These are phyloP conservation scores for Garcia nutans DNA, from an alignment of 345 rosid species.

Conservation along the genomic window DNA sequence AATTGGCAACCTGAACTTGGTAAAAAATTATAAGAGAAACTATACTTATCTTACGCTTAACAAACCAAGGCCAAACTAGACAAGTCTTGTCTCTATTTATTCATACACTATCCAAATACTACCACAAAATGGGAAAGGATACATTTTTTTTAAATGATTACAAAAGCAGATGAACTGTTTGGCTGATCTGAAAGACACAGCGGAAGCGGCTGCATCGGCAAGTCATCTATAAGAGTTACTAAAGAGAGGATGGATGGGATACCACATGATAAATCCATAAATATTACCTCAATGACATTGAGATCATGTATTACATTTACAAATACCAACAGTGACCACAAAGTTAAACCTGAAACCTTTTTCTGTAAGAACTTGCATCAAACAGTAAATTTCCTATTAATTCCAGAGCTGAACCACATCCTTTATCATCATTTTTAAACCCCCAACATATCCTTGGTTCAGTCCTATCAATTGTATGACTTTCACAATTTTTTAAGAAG, in stretches of 20 bases:
- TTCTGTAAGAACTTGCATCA: neutral
- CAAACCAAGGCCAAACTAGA: neutral
- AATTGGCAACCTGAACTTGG: neutral
- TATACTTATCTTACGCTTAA: neutral
- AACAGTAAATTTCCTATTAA: neutral
- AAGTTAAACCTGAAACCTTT: slow-evolving; percentile 2
- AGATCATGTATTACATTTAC: neutral
- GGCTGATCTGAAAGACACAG: neutral
- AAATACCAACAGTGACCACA: neutral
- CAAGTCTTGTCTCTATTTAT: neutral
- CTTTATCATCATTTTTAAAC: too few species aligned
- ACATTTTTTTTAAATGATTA: neutral
- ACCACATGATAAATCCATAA: neutral
- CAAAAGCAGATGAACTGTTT: neutral
- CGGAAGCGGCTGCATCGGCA: neutral
- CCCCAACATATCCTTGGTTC: too few species aligned
- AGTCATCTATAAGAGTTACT: neutral
- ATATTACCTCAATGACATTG: neutral
- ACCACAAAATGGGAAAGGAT: neutral
- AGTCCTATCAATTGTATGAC: too few species aligned
- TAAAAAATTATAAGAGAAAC: neutral
- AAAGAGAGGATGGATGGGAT: neutral
- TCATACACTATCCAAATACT: neutral
- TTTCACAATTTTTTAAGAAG: neutral
- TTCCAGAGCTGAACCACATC: neutral